A percentile compares a stretch with the other conserved stretches of the same genome.
Conservation (phyloP, 208 protist species). For the Endotrypanum monterogeii region DNA sequence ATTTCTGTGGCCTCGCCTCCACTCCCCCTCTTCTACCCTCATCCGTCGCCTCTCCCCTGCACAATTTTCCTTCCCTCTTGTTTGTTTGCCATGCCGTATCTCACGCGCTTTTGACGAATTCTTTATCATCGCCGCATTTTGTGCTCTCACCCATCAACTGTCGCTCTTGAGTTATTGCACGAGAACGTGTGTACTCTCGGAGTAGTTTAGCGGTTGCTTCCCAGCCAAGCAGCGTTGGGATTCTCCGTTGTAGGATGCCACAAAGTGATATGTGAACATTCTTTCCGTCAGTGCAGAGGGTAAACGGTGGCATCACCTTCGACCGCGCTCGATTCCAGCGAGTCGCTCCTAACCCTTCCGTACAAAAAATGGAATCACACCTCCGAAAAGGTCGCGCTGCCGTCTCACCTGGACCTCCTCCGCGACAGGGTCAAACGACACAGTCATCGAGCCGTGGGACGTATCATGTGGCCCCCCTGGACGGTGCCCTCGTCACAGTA, state of each 20-base stretch:
- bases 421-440: not conserved
- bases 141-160: not conserved
- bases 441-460: conserved; percentile 3
- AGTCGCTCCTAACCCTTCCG: not conserved
- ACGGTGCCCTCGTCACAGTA: not conserved
- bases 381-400: not conserved
- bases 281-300: not conserved
- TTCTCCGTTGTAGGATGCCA: not conserved
- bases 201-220: not conserved
- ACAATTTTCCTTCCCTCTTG: no score
- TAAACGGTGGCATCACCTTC: not conserved
- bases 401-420: not conserved
- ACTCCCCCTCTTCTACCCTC: not conserved
- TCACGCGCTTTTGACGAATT: no score
- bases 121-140: not conserved
- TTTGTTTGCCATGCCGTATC: no score
- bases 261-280: not conserved
- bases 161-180: not conserved
- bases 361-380: not conserved
- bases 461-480: conserved; percentile 28
- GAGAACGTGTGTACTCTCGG: not conserved
- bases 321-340: not conserved
- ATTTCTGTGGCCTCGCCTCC: not conserved
- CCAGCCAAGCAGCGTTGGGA: not conserved
- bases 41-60: not conserved